Evolutionary conservation across 495 filamentous ascomycete species (phyloP).

Genomic region (Xeromyces bisporus): DNA sequence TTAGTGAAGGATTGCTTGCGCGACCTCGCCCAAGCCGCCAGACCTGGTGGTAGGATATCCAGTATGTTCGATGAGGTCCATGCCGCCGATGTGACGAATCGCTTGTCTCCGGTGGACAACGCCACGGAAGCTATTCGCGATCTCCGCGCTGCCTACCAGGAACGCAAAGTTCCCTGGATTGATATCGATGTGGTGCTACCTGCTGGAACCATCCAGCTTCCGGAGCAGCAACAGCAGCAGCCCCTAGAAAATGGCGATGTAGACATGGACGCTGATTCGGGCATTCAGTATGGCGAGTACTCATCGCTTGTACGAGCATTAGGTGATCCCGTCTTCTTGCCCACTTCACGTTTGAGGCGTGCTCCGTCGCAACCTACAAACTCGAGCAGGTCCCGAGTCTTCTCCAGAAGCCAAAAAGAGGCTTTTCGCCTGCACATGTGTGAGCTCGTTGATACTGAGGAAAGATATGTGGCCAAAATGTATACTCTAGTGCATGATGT

Average conservation of each 20-base stretch:
- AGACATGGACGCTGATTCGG: constrained; percentile 37
- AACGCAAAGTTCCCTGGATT: constrained; percentile 62
- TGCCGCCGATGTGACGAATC: constrained; percentile 73
- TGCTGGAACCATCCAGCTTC: constrained; percentile 44
- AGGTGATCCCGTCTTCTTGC: constrained; percentile 69
- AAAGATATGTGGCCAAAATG: constrained; percentile 76
- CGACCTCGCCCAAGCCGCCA: constrained; percentile 16
- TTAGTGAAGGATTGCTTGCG: constrained; percentile 44
- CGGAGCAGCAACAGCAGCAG: too few relatives aligned
- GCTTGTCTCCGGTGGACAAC: constrained; percentile 64
- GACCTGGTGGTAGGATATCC: constrained; percentile 27
- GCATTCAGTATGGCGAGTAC: constrained; percentile 58
- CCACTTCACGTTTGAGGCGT: constrained; percentile 70
- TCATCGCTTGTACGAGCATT: constrained; percentile 55
- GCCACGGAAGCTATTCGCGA: constrained; percentile 50
- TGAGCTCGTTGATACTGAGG: constrained; percentile 85
- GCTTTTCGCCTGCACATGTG: constrained; percentile 74
- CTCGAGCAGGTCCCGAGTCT: constrained; percentile 51
- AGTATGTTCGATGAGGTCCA: constrained; percentile 79
- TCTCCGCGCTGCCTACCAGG: constrained; percentile 53
- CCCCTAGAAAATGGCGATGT: constrained; percentile 28
- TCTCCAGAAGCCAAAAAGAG: constrained; percentile 67
- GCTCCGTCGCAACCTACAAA: constrained; percentile 75
- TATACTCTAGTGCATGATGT: constrained; percentile 64
- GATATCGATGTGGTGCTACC: constrained; percentile 83